Evolutionary conservation across 768 basidiomycete genomes (phyloP), one percentile per base, ranked within the genome.

Genomic region (Trichaptum fuscoviolaceum): DNA sequence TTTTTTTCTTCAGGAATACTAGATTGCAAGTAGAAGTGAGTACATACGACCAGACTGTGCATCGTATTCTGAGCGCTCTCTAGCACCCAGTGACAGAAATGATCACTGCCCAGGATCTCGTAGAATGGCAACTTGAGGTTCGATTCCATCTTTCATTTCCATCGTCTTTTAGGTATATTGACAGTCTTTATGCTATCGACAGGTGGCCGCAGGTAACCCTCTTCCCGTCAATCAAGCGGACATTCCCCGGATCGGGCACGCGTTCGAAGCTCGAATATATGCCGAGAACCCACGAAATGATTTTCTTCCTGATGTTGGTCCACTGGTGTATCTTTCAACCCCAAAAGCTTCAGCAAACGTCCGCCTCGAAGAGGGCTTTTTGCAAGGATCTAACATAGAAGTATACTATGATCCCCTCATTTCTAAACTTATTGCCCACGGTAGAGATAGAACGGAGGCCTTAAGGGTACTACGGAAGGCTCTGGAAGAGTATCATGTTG

Each of bases 231-330:
- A 77, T 0, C 96, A 97, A 75, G 82, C 84, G 0, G 79, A 87
- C 18, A 90, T 98, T 65, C 93, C 92, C 1, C 88, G 95, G 63
- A 87, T 92, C 0, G 96, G 96, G 6, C 96, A 96, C 69, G 92
- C 95, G 0, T 96, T 96, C 70, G 96, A 96, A 77, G 94, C 93
- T 7, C 87, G 96, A 23, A 96, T 98, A 68, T 97, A 98, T 73
- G 96, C 95, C 1, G 96, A 97, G 76, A 93, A 94, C 70, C 96
- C 95, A 24, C 87, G 93, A 67, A 94, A 95, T 75, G 85, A 92
- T 74, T 97, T 97, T 81, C 82, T 96, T 6, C 95, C 95, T 0
- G 95, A 97, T 72, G 95, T 92, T 23, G 95, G 95, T 2, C 81
- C 82, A 2, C 81, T 98, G 12, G 76, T 92, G 6, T 90, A 95